Percentiles rank a stretch among this genome's conserved stretches.
These are phyloP conservation scores for Pseudocercospora fuligena DNA, from an alignment of 2,329 filamentous ascomycete genomes.

Conservation along the genomic window DNA sequence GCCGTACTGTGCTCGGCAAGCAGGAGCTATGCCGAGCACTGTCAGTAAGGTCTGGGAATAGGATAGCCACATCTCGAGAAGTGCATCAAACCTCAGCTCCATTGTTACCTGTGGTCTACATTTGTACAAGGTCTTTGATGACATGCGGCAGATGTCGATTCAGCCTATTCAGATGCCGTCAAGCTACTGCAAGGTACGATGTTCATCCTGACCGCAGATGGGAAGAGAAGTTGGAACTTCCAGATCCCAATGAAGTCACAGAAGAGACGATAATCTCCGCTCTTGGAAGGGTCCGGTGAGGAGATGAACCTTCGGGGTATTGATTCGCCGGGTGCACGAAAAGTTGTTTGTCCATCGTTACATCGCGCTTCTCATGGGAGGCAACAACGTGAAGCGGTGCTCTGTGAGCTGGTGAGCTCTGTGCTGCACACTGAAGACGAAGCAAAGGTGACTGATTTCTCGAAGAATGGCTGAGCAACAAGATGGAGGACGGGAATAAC, in stretches of 20 bases:
- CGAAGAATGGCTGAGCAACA: too few relatives aligned
- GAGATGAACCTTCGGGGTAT: constrained; percentile 5
- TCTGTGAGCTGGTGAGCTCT: too few relatives aligned
- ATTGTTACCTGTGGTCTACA: background rate
- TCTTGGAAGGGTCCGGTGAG: background rate
- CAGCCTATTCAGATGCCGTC: background rate
- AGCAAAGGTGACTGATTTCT: too few relatives aligned
- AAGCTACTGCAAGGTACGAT: background rate
- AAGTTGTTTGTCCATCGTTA: background rate
- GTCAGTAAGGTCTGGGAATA: background rate
- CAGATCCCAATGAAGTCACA: constrained; percentile 6
- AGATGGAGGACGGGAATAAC: too few relatives aligned
- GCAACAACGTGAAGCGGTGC: too few relatives aligned
- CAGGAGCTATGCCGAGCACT: background rate
- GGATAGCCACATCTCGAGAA: background rate
- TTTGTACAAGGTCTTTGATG: background rate
- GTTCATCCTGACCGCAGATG: background rate
- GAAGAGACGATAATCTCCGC: background rate
- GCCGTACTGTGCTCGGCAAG: background rate
- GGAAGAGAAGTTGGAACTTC: background rate
- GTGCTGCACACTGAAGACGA: too few relatives aligned
- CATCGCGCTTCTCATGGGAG: too few relatives aligned
- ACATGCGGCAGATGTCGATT: constrained; percentile 2
- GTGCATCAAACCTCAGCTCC: background rate
- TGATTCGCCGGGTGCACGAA: background rate